Conservation (phyloP, 257 asterid genomes). For the Oldenlandia corymbosa region DNA sequence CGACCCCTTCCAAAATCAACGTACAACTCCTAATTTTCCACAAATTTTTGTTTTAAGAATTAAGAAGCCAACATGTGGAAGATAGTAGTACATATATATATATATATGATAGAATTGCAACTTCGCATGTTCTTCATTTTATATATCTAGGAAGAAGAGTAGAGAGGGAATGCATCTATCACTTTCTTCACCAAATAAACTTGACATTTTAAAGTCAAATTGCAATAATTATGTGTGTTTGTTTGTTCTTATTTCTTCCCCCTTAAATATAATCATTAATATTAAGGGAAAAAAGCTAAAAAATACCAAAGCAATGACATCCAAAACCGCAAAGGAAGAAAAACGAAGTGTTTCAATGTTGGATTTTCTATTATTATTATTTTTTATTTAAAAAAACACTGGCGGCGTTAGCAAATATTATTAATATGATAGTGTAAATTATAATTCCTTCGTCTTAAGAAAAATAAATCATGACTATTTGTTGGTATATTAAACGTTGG, state of each 20-base stretch:
- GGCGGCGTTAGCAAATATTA: too few relatives aligned
- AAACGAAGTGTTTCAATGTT: too few relatives aligned
- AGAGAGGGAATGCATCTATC: constrained; percentile 1
- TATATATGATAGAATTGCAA: background rate
- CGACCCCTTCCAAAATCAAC: background rate
- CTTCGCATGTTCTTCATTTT: background rate
- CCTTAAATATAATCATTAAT: background rate
- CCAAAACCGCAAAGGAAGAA: too few relatives aligned
- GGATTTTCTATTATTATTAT: too few relatives aligned
- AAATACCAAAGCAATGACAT: too few relatives aligned
- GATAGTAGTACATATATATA: background rate
- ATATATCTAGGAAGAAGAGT: background rate
- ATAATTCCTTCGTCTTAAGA: too few relatives aligned
- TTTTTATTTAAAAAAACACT: too few relatives aligned
- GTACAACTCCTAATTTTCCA: background rate
- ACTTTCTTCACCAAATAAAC: background rate
- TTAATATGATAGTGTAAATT: too few relatives aligned
- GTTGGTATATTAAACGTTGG: too few relatives aligned
- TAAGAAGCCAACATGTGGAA: background rate
- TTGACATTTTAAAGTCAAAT: background rate
- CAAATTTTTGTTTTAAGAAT: background rate
- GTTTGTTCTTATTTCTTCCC: background rate
- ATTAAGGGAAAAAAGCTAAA: background rate
- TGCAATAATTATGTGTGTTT: background rate
- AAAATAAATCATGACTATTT: too few relatives aligned